phyloP scores from a whole-genome alignment of 1,284 basidiomycete species.

The Pseudozyma tsukubaensis region DNA sequence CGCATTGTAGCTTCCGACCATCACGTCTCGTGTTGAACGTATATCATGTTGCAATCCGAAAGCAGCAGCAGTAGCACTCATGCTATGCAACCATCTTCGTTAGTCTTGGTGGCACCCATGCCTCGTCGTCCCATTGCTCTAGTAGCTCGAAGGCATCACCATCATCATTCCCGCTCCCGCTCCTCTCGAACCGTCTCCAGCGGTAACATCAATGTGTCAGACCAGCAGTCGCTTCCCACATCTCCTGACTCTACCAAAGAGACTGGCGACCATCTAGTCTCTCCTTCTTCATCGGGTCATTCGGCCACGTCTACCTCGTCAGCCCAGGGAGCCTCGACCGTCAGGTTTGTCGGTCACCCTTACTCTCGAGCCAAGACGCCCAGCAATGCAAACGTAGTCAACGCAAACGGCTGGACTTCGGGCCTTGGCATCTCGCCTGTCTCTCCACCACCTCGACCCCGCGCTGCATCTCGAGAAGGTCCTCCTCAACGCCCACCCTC shows the following conservation, averaged over 20 bases:
- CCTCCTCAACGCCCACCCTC: constrained; percentile 15
- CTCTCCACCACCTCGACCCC: constrained; percentile 28
- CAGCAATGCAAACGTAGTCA: constrained; percentile 9
- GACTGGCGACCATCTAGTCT: background rate
- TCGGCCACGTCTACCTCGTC: no score
- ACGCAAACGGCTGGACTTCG: constrained; percentile 6
- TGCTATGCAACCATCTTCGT: constrained; percentile 18
- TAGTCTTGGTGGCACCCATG: constrained; percentile 45
- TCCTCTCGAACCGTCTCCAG: constrained; percentile 24
- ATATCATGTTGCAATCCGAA: constrained; percentile 17
- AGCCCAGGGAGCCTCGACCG: background rate
- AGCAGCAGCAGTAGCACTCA: constrained; percentile 8
- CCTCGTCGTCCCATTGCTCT: constrained; percentile 48
- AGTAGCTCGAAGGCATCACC: constrained; percentile 41
- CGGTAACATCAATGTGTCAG: background rate
- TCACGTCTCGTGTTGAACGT: background rate
- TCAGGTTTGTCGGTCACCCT: constrained; percentile 22
- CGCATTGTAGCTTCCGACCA: background rate
- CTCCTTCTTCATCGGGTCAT: background rate
- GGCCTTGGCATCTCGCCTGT: constrained; percentile 29
- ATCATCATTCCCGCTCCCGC: constrained; percentile 30
- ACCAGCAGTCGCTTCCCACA: background rate
- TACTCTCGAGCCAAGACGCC: constrained; percentile 38
- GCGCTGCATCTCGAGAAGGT: constrained; percentile 11
- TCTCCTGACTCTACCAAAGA: constrained; percentile 12